Conservation (phyloP, 768 basidiomycete genomes). For the Clavaria fumosa region DNA sequence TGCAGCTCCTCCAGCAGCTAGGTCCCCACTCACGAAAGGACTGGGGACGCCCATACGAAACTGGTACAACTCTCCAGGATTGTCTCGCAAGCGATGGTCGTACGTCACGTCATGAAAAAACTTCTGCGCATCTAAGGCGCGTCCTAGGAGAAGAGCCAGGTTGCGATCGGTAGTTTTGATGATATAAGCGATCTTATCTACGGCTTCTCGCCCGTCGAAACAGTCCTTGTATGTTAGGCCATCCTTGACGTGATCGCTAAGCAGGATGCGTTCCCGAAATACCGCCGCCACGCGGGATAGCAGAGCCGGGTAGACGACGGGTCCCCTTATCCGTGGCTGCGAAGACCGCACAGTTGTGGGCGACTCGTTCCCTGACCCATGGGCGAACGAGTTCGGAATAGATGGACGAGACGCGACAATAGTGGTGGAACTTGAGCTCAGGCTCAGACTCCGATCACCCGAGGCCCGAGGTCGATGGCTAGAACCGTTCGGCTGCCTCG, state of each 20-base stretch:
- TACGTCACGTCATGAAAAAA: constrained; percentile 99
- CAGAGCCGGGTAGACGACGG: constrained; percentile 88
- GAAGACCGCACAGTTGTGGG: no score
- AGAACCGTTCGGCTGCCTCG: no score
- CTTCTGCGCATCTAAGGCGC: constrained; percentile 94
- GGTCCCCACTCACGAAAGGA: constrained; percentile 71
- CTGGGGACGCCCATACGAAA: constrained; percentile 74
- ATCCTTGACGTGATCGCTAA: constrained; percentile 79
- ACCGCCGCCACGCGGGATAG: constrained; percentile 90
- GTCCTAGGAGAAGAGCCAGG: constrained; percentile 84
- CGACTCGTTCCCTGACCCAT: no score
- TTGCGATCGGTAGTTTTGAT: constrained; percentile 98
- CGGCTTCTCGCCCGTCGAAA: constrained; percentile 94
- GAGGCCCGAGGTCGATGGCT: no score
- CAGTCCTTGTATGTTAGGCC: constrained; percentile 92
- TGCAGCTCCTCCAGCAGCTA: constrained; percentile 25
- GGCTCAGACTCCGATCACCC: neutral
- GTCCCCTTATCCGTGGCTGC: no score
- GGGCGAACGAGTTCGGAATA: constrained; percentile 9
- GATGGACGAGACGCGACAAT: no score
- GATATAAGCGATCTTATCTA: constrained; percentile 93
- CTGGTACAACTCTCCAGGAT: constrained; percentile 79
- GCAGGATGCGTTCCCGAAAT: constrained; percentile 67
- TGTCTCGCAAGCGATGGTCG: constrained; percentile 89
- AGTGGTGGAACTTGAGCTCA: neutral